Evolutionary conservation across 2,329 filamentous ascomycete species (phyloP).

Genomic region (Drechmeria coniospora): DNA sequence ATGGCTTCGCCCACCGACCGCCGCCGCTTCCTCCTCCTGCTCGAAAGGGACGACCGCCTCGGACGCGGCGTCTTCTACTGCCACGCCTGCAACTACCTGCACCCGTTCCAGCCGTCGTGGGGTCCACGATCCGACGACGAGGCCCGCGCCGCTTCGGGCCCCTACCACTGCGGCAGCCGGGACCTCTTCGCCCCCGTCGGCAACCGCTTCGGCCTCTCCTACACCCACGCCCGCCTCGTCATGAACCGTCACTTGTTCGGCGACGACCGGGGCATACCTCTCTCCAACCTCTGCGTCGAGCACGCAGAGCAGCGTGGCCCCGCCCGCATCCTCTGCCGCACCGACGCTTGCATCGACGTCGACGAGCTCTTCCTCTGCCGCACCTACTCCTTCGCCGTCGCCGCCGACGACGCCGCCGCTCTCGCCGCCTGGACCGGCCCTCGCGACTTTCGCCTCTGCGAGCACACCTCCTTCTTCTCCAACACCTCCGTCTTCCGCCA

Average conservation of each 20-base stretch:
- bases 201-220: constrained; percentile 8
- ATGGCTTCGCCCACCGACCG: constrained; percentile 2
- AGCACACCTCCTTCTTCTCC: constrained; percentile 9
- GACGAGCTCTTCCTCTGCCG: constrained; percentile 8
- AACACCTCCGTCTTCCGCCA: constrained; percentile 7
- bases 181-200: constrained; percentile 8
- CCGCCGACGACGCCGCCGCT: constrained; percentile 1
- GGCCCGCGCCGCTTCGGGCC: not conserved
- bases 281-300: constrained; percentile 6
- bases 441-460: constrained; percentile 10
- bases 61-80: constrained; percentile 7
- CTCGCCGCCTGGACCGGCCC: constrained; percentile 7
- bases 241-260: constrained; percentile 10
- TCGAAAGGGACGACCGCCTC: constrained; percentile 6
- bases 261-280: constrained; percentile 6
- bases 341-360: constrained; percentile 6
- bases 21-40: constrained; percentile 4
- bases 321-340: constrained; percentile 6
- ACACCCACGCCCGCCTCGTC: constrained; percentile 8
- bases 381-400: constrained; percentile 6
- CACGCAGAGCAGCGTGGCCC: constrained; percentile 5
- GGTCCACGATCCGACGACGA: constrained; percentile 4
- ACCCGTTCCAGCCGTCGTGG: constrained; percentile 5
- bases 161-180: constrained; percentile 3
- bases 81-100: constrained; percentile 7